Evolutionary conservation across 2,329 filamentous ascomycete species (phyloP).

Genomic region (Penicillium sp.): DNA sequence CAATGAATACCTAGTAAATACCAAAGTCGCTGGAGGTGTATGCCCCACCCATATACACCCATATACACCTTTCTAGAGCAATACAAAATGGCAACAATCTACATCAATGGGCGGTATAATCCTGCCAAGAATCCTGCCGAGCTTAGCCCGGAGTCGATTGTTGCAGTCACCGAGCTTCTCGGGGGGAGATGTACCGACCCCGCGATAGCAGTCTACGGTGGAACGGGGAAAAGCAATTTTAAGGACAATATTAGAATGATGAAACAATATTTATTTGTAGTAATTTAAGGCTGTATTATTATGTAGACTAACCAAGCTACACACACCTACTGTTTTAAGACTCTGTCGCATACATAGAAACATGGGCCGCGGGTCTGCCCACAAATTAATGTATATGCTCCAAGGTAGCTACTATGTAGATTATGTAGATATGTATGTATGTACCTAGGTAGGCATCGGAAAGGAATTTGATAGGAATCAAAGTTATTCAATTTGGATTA

Average conservation of each 20-base stretch:
- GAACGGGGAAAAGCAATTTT: not conserved
- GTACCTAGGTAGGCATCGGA: too few relatives aligned
- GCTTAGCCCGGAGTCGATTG: not conserved
- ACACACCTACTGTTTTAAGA: not conserved
- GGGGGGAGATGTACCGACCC: not conserved
- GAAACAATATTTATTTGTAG: not conserved
- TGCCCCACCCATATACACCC: not conserved
- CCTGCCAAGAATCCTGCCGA: not conserved
- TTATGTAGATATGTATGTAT: too few relatives aligned
- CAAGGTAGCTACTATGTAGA: not conserved
- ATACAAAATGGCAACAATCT: conserved; percentile 8
- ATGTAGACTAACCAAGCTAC: not conserved
- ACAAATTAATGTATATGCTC: not conserved
- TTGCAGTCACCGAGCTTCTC: not conserved
- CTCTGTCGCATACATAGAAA: not conserved
- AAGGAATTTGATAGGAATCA: not conserved
- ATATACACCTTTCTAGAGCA: not conserved
- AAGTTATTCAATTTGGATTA: conserved; percentile 15
- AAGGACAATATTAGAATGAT: not conserved
- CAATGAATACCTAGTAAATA: not conserved
- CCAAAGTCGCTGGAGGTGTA: not conserved
- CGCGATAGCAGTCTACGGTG: not conserved
- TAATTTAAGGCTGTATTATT: not conserved
- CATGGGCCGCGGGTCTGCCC: not conserved
- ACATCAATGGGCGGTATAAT: too few relatives aligned